Conservation (phyloP, 768 basidiomycete genomes). For the Tylopilus plumbeoviolaceoides region DNA sequence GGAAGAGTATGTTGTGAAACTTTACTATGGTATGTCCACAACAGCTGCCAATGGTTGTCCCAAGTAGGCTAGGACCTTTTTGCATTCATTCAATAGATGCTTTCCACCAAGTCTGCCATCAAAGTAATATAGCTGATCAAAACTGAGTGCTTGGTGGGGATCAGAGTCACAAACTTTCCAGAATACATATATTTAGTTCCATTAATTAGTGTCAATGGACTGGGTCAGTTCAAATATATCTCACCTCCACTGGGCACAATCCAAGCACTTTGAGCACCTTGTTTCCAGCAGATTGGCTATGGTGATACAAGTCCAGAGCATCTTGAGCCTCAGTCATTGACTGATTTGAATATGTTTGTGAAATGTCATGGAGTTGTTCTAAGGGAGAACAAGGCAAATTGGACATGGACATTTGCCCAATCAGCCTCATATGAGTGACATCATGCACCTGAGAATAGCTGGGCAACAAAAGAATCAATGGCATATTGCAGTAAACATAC, state of each 20-base stretch:
- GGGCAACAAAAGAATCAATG: too few species aligned
- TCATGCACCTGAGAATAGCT: constrained; percentile 28
- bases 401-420: constrained; percentile 34
- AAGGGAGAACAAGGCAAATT: constrained; percentile 34
- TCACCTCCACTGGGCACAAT: constrained; percentile 2
- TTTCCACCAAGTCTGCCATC: too few species aligned
- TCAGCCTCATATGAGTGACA: constrained; percentile 35
- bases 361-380: constrained; percentile 22
- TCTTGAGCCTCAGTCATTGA: background rate
- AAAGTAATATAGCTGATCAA: constrained; percentile 36
- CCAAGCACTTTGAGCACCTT: constrained; percentile 17
- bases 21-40: too few species aligned
- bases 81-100: too few species aligned
- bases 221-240: too few species aligned
- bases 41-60: too few species aligned
- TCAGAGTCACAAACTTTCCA: constrained; percentile 35
- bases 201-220: too few species aligned
- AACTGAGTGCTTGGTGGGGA: constrained; percentile 32
- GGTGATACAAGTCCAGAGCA: background rate
- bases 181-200: constrained; percentile 35
- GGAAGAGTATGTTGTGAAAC: too few species aligned
- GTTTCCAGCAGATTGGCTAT: background rate
- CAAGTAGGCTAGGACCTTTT: too few species aligned
- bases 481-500: too few species aligned
- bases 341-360: background rate